phyloP scores from a whole-genome alignment of 257 asterid species.

The Cordia subcordata region DNA sequence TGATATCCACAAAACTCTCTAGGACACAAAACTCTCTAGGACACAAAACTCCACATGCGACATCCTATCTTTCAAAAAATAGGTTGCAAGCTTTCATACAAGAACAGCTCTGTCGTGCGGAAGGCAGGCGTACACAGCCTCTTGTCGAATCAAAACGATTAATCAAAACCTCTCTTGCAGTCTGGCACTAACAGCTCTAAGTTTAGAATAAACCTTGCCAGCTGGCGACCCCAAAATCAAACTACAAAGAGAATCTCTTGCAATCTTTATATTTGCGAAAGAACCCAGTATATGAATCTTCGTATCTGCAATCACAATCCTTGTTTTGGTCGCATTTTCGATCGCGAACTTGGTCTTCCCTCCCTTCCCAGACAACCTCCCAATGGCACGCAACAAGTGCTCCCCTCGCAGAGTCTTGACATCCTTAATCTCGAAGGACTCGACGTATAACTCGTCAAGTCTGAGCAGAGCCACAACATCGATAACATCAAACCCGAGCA shows the following conservation, averaged over 20 bases:
- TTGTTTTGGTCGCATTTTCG: constrained; percentile 75
- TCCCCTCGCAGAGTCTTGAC: constrained; percentile 84
- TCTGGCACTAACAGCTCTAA: constrained; percentile 72
- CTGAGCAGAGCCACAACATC: constrained; percentile 76
- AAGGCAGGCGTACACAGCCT: no score
- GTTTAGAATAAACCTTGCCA: constrained; percentile 82
- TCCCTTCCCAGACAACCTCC: constrained; percentile 88
- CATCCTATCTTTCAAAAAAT: no score
- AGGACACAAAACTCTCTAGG: no score
- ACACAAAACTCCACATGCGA: no score
- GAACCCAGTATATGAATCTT: constrained; percentile 84
- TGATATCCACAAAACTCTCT: no score
- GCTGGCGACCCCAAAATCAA: constrained; percentile 90
- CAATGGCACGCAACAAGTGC: constrained; percentile 80
- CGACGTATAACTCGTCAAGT: constrained; percentile 74
- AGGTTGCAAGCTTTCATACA: no score
- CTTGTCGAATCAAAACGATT: not conserved
- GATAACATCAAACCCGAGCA: constrained; percentile 65
- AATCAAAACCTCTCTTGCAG: constrained; percentile 72
- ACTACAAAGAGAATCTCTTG: constrained; percentile 83
- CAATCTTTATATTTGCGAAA: constrained; percentile 70
- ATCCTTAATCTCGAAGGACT: constrained; percentile 85
- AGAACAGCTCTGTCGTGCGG: no score
- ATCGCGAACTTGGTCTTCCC: constrained; percentile 82
- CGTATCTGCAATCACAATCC: constrained; percentile 78